Evolutionary conservation across 2,329 filamentous ascomycete species (phyloP).

Genomic region (Endocalyx cinctus): DNA sequence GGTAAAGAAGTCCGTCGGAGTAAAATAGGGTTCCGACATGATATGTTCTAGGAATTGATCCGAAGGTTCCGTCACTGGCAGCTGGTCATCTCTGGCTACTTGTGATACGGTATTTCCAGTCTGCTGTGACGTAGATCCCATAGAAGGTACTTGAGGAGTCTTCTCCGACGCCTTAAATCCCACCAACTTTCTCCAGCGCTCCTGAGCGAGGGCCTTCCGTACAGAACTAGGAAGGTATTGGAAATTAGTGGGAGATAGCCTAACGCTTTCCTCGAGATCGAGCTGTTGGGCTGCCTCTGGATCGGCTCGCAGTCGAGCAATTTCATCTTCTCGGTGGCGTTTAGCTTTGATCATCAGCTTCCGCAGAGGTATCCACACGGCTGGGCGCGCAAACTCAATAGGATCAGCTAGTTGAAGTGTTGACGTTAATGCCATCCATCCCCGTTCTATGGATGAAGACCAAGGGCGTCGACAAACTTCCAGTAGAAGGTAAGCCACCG

Average conservation of each 20-base stretch:
- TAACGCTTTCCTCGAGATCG: conserved; percentile 44
- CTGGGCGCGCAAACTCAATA: conserved; percentile 40
- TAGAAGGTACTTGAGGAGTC: conserved; percentile 13
- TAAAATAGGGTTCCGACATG: conserved; percentile 33
- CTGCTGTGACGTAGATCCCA: background rate
- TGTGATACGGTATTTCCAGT: too few relatives aligned
- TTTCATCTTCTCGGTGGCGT: conserved; percentile 46
- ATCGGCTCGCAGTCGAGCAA: conserved; percentile 43
- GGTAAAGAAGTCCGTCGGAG: conserved; percentile 30
- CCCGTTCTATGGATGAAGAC: conserved; percentile 46
- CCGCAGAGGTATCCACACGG: conserved; percentile 49
- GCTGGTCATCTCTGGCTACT: too few relatives aligned
- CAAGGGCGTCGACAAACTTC: conserved; percentile 45
- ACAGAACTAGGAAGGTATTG: conserved; percentile 41
- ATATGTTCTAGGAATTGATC: conserved; percentile 30
- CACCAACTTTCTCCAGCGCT: conserved; percentile 49
- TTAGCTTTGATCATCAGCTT: conserved; percentile 50
- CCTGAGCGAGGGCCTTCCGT: conserved; percentile 42
- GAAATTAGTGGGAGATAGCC: conserved; percentile 40
- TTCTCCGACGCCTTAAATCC: conserved; percentile 21
- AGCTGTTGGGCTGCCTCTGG: conserved; percentile 44
- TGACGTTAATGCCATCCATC: conserved; percentile 41
- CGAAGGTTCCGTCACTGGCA: background rate
- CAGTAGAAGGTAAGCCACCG: conserved; percentile 51
- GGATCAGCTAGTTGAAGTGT: conserved; percentile 34